These are phyloP conservation scores for Macroventuria anomochaeta DNA, from an alignment of 2,329 filamentous ascomycete species.

Conservation along the genomic window DNA sequence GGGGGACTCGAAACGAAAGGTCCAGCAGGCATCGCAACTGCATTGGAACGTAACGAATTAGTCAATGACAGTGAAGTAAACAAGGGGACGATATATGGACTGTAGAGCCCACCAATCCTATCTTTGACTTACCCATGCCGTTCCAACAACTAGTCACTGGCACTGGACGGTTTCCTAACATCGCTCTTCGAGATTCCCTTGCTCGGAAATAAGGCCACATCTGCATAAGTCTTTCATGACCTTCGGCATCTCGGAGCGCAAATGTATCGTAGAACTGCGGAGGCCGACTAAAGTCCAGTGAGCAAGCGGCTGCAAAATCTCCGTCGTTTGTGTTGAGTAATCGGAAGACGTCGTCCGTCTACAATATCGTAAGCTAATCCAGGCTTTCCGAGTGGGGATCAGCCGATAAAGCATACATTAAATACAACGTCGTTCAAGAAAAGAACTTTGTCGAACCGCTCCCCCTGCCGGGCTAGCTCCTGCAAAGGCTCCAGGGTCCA, in stretches of 20 bases:
- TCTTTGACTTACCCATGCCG: neutral
- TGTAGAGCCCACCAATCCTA: neutral
- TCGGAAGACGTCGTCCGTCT: neutral
- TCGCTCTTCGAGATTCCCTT: neutral
- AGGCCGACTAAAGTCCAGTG: neutral
- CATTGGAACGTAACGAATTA: neutral
- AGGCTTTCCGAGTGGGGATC: too few species aligned
- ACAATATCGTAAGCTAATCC: neutral
- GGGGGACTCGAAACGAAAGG: neutral
- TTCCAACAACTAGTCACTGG: neutral
- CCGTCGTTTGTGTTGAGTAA: neutral
- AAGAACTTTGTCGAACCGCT: neutral
- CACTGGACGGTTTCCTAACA: neutral
- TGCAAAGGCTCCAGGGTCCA: neutral
- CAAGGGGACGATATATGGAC: too few species aligned
- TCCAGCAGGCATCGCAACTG: neutral
- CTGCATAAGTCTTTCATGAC: neutral
- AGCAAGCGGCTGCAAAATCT: neutral
- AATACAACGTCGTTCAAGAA: neutral
- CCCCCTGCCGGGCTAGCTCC: neutral
- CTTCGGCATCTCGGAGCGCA: neutral
- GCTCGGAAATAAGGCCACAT: neutral
- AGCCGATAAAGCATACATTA: neutral
- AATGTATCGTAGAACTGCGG: neutral
- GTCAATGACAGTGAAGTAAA: neutral